Conservation (phyloP, 1,284 basidiomycete species). For the Papiliotrema fonsecae region DNA sequence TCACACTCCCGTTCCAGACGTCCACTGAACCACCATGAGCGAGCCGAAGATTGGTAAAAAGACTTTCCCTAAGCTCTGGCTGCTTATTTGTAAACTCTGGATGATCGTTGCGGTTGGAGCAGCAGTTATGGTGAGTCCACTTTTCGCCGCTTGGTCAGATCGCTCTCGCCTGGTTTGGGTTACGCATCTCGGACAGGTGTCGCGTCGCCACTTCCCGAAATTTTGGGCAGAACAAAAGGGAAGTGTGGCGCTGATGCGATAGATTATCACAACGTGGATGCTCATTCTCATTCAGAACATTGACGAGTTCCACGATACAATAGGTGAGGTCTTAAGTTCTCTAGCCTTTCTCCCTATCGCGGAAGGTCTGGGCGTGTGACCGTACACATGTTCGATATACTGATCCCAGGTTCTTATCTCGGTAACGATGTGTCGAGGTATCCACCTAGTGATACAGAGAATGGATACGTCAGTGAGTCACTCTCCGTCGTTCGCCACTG, state of each 20-base stretch:
- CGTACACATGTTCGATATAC: too few species aligned
- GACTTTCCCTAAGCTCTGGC: conserved; percentile 17
- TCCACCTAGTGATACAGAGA: conserved; percentile 11
- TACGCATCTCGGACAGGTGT: too few species aligned
- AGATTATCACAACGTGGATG: conserved; percentile 20
- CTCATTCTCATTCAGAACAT: conserved; percentile 32
- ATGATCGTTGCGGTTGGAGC: conserved; percentile 24
- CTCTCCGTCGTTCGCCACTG: not conserved
- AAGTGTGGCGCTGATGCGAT: too few species aligned
- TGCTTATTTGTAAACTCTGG: conserved; percentile 23
- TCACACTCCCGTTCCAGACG: not conserved
- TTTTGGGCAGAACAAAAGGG: too few species aligned
- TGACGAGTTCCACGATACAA: conserved; percentile 19
- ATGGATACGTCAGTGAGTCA: conserved; percentile 30
- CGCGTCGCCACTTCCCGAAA: too few species aligned
- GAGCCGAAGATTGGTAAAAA: conserved; percentile 7
- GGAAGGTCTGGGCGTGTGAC: too few species aligned
- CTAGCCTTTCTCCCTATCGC: not conserved
- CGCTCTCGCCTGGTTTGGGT: not conserved
- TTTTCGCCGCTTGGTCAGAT: not conserved
- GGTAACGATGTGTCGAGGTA: conserved; percentile 21
- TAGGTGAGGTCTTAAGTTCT: conserved; percentile 15
- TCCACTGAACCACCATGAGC: conserved; percentile 5
- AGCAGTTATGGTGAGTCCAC: conserved; percentile 23
- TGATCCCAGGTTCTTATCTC: conserved; percentile 20